phyloP scores from a whole-genome alignment of 441 rosid genomes.

The Sinapis alba region DNA sequence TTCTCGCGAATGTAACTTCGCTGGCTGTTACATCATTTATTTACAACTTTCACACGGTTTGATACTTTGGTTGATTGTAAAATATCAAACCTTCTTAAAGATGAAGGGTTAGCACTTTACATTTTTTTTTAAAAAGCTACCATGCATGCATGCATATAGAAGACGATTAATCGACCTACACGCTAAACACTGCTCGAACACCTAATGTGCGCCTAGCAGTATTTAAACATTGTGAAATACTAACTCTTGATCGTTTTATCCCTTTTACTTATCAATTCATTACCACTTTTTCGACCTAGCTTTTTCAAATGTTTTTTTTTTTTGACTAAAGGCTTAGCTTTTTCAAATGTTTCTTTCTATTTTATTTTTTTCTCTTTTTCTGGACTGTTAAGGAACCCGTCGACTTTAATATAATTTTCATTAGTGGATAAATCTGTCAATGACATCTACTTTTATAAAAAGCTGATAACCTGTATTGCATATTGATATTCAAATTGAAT shows the following conservation, averaged over 20 bases:
- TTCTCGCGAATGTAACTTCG: conserved; percentile 36
- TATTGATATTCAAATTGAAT: conserved; percentile 33
- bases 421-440: conserved; percentile 33
- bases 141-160: not conserved
- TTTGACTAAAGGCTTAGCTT: too few species aligned
- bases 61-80: conserved; percentile 13
- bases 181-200: conserved; percentile 23
- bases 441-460: conserved; percentile 10
- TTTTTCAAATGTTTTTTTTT: conserved; percentile 17
- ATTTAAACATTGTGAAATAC: conserved; percentile 8
- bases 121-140: not conserved
- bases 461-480: conserved; percentile 38
- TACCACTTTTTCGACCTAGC: not conserved
- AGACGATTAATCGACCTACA: conserved; percentile 5
- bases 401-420: conserved; percentile 28
- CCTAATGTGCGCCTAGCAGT: conserved; percentile 20
- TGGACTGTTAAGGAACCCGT: conserved; percentile 27
- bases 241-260: not conserved
- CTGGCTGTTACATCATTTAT: conserved; percentile 37
- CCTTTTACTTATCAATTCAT: not conserved
- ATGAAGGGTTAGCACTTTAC: not conserved
- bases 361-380: conserved; percentile 16
- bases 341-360: conserved; percentile 5
- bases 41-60: conserved; percentile 35
- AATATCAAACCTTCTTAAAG: conserved; percentile 20